A percentile compares a stretch with the other conserved stretches of the same genome.
phyloP scores from a whole-genome alignment of 2,329 filamentous ascomycete species.

The Calonectria ilicicola region DNA sequence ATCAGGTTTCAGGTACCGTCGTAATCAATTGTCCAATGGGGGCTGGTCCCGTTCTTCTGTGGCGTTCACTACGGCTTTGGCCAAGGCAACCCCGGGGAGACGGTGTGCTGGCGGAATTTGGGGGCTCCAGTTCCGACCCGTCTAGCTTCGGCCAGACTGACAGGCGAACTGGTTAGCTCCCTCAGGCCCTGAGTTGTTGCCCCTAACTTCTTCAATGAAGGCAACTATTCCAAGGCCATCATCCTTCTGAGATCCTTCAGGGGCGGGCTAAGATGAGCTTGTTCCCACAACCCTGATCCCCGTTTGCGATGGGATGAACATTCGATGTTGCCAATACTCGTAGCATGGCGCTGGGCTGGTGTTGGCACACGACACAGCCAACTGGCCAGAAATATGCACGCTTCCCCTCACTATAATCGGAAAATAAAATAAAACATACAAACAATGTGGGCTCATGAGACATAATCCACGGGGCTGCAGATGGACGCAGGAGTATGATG shows the following conservation, averaged over 20 bases:
- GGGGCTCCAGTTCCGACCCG: constrained; percentile 21
- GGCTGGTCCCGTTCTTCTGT: constrained; percentile 30
- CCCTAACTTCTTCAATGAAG: constrained; percentile 10
- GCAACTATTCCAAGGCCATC: constrained; percentile 7
- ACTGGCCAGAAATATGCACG: background rate
- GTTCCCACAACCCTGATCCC: constrained; percentile 25
- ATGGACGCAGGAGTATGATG: background rate
- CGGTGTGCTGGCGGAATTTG: constrained; percentile 24
- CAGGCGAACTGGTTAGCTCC: background rate
- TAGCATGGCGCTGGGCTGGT: constrained; percentile 32
- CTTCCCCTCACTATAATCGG: background rate
- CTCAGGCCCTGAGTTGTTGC: background rate
- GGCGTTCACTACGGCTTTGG: constrained; percentile 31
- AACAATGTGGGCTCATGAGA: constrained; percentile 16
- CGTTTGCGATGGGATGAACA: constrained; percentile 10
- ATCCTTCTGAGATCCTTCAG: constrained; percentile 17
- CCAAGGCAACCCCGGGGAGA: constrained; percentile 20
- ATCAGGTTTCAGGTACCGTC: constrained; percentile 42
- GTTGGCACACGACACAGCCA: constrained; percentile 12
- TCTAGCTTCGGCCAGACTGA: constrained; percentile 16
- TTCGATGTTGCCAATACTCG: constrained; percentile 22
- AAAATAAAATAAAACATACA: constrained; percentile 5
- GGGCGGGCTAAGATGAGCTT: constrained; percentile 25
- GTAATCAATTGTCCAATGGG: constrained; percentile 35
- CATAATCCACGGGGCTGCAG: background rate